Percentiles rank a stretch among this genome's conserved stretches.
Evolutionary conservation across 495 filamentous ascomycete genomes (phyloP).

Genomic region (Trichoderma reesei): DNA sequence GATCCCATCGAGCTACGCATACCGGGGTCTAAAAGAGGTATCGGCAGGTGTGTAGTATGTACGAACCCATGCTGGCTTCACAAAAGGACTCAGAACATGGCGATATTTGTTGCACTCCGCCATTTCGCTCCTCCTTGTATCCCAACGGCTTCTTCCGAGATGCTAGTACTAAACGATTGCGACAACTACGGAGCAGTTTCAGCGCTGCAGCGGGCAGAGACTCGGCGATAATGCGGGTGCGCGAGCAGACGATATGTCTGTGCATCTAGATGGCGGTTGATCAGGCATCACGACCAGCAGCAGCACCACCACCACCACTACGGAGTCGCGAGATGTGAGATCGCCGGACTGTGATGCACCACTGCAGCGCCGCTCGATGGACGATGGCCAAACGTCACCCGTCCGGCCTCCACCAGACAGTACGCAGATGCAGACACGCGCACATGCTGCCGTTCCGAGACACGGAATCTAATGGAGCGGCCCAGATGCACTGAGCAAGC

Average conservation of each 20-base stretch:
- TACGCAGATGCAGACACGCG: not conserved
- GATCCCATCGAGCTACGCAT: not conserved
- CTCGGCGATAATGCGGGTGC: not conserved
- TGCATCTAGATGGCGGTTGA: not conserved
- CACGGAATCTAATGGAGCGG: constrained; percentile 9
- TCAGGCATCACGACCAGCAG: not conserved
- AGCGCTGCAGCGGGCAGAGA: not conserved
- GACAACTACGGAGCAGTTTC: not conserved
- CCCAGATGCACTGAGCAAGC: constrained; percentile 1
- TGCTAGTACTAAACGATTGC: not conserved
- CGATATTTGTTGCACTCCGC: not conserved
- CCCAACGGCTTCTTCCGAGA: not conserved
- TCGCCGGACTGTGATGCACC: not conserved
- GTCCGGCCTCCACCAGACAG: no score
- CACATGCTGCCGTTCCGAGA: not conserved
- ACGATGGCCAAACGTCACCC: not conserved
- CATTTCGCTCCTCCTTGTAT: not conserved
- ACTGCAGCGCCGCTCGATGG: not conserved
- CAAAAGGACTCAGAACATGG: not conserved
- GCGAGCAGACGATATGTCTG: no score
- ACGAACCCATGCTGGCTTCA: not conserved
- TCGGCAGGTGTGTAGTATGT: not conserved
- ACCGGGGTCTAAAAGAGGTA: not conserved
- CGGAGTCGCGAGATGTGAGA: not conserved
- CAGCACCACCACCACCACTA: not conserved